A percentile compares a stretch with the other conserved stretches of the same genome.
These are phyloP conservation scores for Aureococcus anophagefferens DNA, from an alignment of 108 stramenopile genomes.

Conservation along the genomic window DNA sequence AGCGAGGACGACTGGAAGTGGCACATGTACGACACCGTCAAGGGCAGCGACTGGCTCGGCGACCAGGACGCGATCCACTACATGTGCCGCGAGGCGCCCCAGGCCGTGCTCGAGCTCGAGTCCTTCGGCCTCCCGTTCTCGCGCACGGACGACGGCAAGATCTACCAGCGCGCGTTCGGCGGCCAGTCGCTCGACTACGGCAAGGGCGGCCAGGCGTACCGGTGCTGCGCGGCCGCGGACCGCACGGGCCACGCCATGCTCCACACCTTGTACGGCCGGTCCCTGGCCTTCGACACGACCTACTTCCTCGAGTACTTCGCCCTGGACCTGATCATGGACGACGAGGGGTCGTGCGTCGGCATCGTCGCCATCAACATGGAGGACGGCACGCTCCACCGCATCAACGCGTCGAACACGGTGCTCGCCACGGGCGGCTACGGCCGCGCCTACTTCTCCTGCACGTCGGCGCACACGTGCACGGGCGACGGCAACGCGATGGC, in stretches of 20 bases:
- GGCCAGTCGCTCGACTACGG: conserved; percentile 92
- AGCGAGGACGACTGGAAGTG: conserved; percentile 91
- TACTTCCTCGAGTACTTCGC: conserved; percentile 99
- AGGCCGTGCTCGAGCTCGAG: conserved; percentile 91
- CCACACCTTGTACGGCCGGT: conserved; percentile 96
- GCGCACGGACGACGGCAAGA: conserved; percentile 92
- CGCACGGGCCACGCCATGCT: conserved; percentile 99
- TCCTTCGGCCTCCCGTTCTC: conserved; percentile 51
- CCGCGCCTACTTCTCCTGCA: conserved; percentile 94
- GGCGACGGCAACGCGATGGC: conserved; percentile 98
- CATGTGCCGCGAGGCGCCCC: conserved; percentile 99
- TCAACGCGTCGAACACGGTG: conserved; percentile 93
- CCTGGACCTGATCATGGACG: conserved; percentile 85
- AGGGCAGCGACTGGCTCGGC: conserved; percentile 97
- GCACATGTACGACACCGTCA: conserved; percentile 99
- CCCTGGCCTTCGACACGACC: conserved; percentile 94
- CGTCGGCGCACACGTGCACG: conserved; percentile 96
- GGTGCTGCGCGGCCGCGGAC: conserved; percentile 94
- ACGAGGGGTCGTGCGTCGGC: conserved; percentile 77
- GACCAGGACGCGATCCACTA: conserved; percentile 99
- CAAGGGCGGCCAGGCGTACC: conserved; percentile 93
- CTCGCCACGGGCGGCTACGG: conserved; percentile 98
- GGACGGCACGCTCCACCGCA: conserved; percentile 90
- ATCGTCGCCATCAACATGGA: conserved; percentile 97
- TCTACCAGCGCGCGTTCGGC: conserved; percentile 99